Conservation (phyloP, 345 rosid genomes). For the Brassica rapa region DNA sequence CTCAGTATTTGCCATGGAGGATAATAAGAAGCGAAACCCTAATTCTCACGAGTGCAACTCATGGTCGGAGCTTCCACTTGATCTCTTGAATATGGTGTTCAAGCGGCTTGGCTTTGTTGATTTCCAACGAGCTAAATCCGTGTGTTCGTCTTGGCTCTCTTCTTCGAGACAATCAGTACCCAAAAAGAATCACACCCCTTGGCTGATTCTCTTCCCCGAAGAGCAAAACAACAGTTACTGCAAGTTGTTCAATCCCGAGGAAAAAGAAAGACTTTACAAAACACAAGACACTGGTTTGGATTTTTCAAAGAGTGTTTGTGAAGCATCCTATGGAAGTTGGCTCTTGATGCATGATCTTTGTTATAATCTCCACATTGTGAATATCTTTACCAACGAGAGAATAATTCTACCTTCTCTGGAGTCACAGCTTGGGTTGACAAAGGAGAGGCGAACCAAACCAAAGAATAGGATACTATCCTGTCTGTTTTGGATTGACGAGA, state of each 20-base stretch:
- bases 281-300: neutral
- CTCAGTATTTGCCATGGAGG: neutral
- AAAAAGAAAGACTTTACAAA: neutral
- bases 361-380: neutral
- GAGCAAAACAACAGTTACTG: neutral
- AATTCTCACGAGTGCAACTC: neutral
- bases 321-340: neutral
- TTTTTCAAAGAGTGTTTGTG: neutral
- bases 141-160: neutral
- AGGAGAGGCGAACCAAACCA: neutral
- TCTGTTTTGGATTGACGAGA: neutral
- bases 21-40: neutral
- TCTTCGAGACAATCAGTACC: neutral
- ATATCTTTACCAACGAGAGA: neutral
- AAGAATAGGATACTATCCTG: neutral
- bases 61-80: neutral
- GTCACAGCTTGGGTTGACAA: neutral
- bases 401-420: neutral
- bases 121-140: neutral
- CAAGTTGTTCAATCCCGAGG: neutral
- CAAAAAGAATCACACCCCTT: neutral
- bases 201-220: neutral
- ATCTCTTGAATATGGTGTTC: neutral
- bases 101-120: neutral
- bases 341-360: neutral